Conservation (phyloP, 371 early-diverging fungal species). For the Rhizopus arrhizus region DNA sequence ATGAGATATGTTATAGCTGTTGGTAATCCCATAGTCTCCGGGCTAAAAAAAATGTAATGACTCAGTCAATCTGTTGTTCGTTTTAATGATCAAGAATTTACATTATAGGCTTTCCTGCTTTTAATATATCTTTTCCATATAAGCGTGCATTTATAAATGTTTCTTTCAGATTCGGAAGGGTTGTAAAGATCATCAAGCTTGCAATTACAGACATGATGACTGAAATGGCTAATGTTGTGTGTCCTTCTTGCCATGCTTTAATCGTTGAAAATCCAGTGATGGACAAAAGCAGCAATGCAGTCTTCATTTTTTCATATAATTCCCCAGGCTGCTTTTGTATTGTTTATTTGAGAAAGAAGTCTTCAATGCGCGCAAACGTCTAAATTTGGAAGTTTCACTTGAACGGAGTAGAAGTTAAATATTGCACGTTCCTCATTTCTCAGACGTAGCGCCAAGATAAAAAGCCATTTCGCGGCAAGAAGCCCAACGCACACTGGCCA, state of each 20-base stretch:
- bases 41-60: constrained; percentile 18
- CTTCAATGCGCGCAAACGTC: neutral
- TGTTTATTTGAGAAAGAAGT: neutral
- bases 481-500: neutral
- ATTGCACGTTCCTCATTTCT: neutral
- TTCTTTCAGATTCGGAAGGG: constrained; percentile 58
- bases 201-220: constrained; percentile 70
- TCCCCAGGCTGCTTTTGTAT: neutral
- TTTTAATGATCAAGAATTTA: constrained; percentile 35
- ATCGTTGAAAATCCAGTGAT: neutral
- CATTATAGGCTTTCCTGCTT: constrained; percentile 71
- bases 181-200: constrained; percentile 57
- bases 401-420: neutral
- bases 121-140: constrained; percentile 83
- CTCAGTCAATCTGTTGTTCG: neutral
- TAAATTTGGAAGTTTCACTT: neutral
- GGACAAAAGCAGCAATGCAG: neutral
- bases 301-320: neutral
- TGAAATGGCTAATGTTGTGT: constrained; percentile 73
- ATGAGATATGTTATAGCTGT: constrained; percentile 77
- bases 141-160: constrained; percentile 75
- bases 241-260: constrained; percentile 19
- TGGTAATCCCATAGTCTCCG: constrained; percentile 49
- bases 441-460: neutral
- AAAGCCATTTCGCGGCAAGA: no score